Base-by-base conservation (phyloP, 108 stramenopile genomes). In the Stephanodiscus triporus region DNA sequence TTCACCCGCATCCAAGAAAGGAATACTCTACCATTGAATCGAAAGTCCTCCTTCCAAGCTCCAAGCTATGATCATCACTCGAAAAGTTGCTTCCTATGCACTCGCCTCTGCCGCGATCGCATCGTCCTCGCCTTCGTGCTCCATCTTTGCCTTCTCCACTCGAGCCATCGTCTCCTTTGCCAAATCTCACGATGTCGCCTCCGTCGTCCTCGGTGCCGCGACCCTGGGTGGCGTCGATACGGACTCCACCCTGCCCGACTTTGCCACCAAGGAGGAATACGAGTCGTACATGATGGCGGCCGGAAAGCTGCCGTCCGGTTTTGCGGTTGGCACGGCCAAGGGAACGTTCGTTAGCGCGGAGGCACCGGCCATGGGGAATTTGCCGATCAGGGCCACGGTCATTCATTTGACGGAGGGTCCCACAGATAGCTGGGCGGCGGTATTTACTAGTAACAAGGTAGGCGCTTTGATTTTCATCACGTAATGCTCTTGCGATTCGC, bases 371-470 rank as follows among this genome's bases (percentile, higher is more conserved):
- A 74, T 95, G 73, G 94, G 94, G 38, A 68, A 82, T 45, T 72
- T 92, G 61, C 82, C 84, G 13, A 95, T 95, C 45, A 84, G 88
- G 58, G 94, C 77, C 10, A 95, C 94, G 10, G 86, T 95, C 11
- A 92, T 95, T 73, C 85, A 92, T 55, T 78, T 95, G 72, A 88
- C 94, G 7, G 87, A 92, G 32, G 94, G 90, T 56, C 85, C 94
- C 10, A 89, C 88, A 23, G 88, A 91, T n/a, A 92, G 83, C 66
- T 95, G 94, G 94, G 89, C 87, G 48, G 94, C 94, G 45, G 90
- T 90, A 60, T 95, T 91, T 63, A 95, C 94, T 17, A 83, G 77
- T 24, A 95, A 95, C 54, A 89, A 85, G 86, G 91, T 91, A 68
- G 1, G 40, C 40, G 40, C 8, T 23, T 61, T 69, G 23, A 11